Evolutionary conservation across 1,284 basidiomycete species (phyloP).

Genomic region (Trametes sp.): DNA sequence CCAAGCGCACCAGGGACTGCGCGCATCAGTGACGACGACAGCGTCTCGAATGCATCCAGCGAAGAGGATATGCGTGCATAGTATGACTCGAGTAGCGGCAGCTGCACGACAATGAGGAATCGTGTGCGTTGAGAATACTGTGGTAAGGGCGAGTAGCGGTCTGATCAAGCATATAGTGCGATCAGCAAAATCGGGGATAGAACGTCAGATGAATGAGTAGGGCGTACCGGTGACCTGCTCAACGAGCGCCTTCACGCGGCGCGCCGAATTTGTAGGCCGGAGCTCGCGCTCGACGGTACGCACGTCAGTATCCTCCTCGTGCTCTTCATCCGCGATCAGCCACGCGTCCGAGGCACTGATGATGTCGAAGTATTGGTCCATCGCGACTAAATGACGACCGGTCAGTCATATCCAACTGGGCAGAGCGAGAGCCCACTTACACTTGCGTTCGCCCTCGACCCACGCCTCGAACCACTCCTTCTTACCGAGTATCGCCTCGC

Average conservation of each 20-base stretch:
- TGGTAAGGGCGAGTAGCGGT: constrained; percentile 91
- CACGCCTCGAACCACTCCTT: constrained; percentile 91
- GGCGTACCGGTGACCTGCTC: constrained; percentile 85
- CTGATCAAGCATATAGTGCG: constrained; percentile 51
- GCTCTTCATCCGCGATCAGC: constrained; percentile 80
- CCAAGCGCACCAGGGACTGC: constrained; percentile 90
- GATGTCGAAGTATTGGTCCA: constrained; percentile 84
- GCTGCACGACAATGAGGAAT: constrained; percentile 86
- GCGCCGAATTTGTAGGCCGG: constrained; percentile 80
- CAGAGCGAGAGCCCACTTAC: constrained; percentile 54
- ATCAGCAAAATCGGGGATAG: neutral
- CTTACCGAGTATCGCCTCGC: constrained; percentile 83
- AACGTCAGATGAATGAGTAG: neutral
- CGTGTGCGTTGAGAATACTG: constrained; percentile 78
- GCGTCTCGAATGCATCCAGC: constrained; percentile 91
- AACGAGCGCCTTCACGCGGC: constrained; percentile 82
- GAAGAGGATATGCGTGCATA: constrained; percentile 81
- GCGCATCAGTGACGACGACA: constrained; percentile 87
- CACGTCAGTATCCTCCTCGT: constrained; percentile 52
- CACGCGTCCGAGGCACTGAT: constrained; percentile 87
- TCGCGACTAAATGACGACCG: constrained; percentile 59
- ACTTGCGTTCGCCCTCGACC: constrained; percentile 87
- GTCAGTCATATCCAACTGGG: neutral
- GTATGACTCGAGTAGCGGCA: constrained; percentile 86
- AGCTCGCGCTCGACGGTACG: constrained; percentile 49